phyloP scores from a whole-genome alignment of 2,329 filamentous ascomycete genomes.

The Talaromyces rugulosus region DNA sequence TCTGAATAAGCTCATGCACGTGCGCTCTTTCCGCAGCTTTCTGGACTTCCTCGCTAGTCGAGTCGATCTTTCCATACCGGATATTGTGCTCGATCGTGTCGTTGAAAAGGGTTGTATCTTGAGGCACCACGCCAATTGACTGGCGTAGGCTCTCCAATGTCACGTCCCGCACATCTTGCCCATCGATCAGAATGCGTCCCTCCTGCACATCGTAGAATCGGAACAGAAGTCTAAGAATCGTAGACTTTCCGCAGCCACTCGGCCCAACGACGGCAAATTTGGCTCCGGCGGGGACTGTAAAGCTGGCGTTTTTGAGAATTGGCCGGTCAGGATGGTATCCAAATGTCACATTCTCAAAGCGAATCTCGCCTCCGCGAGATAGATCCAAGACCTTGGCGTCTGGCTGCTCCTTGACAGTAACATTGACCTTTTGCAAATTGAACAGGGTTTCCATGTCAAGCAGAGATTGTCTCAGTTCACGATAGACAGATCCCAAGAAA shows the following conservation, averaged over 20 bases:
- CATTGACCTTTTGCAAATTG: slow-evolving; percentile 93
- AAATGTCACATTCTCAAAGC: slow-evolving; percentile 91
- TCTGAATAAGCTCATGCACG: slow-evolving; percentile 75
- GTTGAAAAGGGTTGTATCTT: slow-evolving; percentile 96
- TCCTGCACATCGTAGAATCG: slow-evolving; percentile 86
- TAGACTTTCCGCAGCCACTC: slow-evolving; percentile 94
- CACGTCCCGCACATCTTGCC: slow-evolving; percentile 83
- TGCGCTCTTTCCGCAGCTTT: slow-evolving; percentile 76
- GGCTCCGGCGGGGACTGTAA: slow-evolving; percentile 91
- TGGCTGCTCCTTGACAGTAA: slow-evolving; percentile 73
- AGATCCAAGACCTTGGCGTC: slow-evolving; percentile 70
- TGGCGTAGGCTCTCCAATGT: slow-evolving; percentile 75
- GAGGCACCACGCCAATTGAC: slow-evolving; percentile 90
- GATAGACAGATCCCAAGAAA: slow-evolving; percentile 96
- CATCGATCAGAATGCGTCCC: slow-evolving; percentile 85
- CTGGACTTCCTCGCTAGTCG: slow-evolving; percentile 66
- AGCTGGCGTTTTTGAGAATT: slow-evolving; percentile 76
- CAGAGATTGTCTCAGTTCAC: slow-evolving; percentile 88
- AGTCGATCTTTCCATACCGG: slow-evolving; percentile 79
- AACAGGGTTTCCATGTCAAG: slow-evolving; percentile 99
- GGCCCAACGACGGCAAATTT: slow-evolving; percentile 95
- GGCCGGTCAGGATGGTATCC: slow-evolving; percentile 83
- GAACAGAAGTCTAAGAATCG: slow-evolving; percentile 84
- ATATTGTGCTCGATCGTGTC: slow-evolving; percentile 96
- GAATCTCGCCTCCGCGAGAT: slow-evolving; percentile 77